These are phyloP conservation scores for Diutina siamensis DNA, from an alignment of 1,139 yeast species.

Conservation along the genomic window DNA sequence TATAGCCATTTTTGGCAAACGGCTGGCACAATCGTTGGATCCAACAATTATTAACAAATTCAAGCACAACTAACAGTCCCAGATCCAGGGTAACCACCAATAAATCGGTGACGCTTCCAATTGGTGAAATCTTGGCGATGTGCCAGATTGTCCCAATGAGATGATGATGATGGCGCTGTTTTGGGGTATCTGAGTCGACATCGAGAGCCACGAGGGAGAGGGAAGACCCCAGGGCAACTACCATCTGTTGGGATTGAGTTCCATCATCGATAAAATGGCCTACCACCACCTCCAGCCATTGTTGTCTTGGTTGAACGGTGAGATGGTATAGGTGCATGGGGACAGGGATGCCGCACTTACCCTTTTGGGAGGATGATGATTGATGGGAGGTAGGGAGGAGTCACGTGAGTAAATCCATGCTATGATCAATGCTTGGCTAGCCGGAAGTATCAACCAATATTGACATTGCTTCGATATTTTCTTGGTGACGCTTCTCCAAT, in stretches of 20 bases:
- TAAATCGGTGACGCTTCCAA: constrained; percentile 44
- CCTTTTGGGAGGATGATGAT: background rate
- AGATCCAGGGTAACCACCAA: constrained; percentile 72
- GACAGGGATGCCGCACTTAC: background rate
- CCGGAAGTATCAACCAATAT: no score
- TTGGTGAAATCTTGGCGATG: constrained; percentile 37
- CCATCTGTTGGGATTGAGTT: constrained; percentile 47
- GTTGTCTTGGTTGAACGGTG: constrained; percentile 49
- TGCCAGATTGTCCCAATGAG: constrained; percentile 50
- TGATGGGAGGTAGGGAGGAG: no score
- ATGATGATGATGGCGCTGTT: constrained; percentile 29
- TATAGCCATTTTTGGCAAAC: constrained; percentile 61
- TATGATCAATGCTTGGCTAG: no score
- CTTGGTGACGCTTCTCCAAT: no score
- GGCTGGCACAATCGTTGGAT: constrained; percentile 34
- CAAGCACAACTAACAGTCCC: constrained; percentile 51
- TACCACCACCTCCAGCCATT: constrained; percentile 40
- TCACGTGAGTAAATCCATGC: no score
- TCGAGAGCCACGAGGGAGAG: constrained; percentile 44
- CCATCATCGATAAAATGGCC: constrained; percentile 57
- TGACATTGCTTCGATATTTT: no score
- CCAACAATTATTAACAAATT: constrained; percentile 37
- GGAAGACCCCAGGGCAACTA: constrained; percentile 43
- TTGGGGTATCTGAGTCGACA: constrained; percentile 43
- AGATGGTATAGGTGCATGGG: constrained; percentile 44